A percentile compares a stretch with the other conserved stretches of the same genome.
These are phyloP conservation scores for Incumbomyces lentus DNA, from an alignment of 2,329 filamentous ascomycete species.

Conservation along the genomic window DNA sequence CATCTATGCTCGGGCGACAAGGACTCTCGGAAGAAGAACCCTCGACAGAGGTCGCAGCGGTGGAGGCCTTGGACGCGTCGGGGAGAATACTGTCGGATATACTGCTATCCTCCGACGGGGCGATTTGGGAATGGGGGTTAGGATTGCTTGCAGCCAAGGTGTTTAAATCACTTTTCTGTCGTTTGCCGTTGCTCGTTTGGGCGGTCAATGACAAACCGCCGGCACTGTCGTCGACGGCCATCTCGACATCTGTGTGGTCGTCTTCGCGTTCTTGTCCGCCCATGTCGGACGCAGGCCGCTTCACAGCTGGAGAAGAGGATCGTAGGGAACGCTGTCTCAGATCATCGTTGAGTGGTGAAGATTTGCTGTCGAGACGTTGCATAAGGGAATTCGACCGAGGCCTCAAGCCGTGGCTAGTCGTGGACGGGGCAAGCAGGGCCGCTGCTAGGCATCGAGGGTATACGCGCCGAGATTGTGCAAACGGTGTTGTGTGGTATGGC, in stretches of 20 bases:
- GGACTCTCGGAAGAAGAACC: slow-evolving; percentile 14
- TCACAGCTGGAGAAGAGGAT: slow-evolving; percentile 43
- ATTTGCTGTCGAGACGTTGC: slow-evolving; percentile 25
- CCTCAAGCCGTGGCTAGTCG: neutral
- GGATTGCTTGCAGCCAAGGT: slow-evolving; percentile 24
- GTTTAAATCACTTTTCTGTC: slow-evolving; percentile 9
- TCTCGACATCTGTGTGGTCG: slow-evolving; percentile 24
- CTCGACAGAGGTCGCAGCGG: slow-evolving; percentile 24
- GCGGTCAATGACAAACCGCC: slow-evolving; percentile 8
- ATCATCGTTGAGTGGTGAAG: slow-evolving; percentile 21
- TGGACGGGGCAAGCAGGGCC: neutral
- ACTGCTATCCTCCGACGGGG: slow-evolving; percentile 23
- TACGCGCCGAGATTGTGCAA: slow-evolving; percentile 3
- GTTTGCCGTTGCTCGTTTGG: slow-evolving; percentile 15
- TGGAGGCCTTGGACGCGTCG: slow-evolving; percentile 30
- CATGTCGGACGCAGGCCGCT: slow-evolving; percentile 46
- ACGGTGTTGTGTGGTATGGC: neutral
- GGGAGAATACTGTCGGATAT: slow-evolving; percentile 29
- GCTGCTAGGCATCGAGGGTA: neutral
- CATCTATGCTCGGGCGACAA: slow-evolving; percentile 44
- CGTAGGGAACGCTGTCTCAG: slow-evolving; percentile 23
- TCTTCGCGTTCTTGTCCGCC: slow-evolving; percentile 30
- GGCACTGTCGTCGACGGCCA: slow-evolving; percentile 17
- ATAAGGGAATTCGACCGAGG: slow-evolving; percentile 17
- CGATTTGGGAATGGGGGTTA: slow-evolving; percentile 25